Evolutionary conservation across 1,284 basidiomycete genomes (phyloP).

Genomic region (Moesziomyces globuligerus): DNA sequence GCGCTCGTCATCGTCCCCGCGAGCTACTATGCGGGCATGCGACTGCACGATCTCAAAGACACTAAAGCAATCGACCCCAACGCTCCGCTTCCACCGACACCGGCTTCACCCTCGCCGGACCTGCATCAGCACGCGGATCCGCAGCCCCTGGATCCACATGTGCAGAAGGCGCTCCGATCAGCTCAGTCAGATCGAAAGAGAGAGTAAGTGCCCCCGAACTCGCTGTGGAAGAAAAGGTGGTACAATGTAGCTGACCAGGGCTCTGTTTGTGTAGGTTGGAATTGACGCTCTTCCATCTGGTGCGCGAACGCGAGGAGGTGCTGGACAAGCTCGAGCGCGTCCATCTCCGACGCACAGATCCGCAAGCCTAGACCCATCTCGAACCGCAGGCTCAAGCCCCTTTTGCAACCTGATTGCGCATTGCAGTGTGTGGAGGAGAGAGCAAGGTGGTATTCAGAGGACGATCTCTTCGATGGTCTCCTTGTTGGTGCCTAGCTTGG

Average conservation of each 20-base stretch:
- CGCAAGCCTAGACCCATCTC: not conserved
- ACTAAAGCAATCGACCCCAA: conserved; percentile 10
- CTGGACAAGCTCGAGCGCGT: conserved; percentile 45
- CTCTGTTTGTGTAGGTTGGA: conserved; percentile 7
- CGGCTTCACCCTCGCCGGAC: not conserved
- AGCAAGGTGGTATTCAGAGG: conserved; percentile 2
- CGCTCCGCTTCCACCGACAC: conserved; percentile 11
- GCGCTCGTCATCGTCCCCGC: conserved; percentile 37
- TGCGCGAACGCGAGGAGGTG: conserved; percentile 45
- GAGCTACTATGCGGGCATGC: conserved; percentile 36
- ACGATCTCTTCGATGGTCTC: conserved; percentile 71
- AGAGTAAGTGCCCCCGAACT: not conserved
- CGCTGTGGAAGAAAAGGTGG: too few species aligned
- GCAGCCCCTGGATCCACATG: too few species aligned
- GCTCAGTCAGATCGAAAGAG: conserved; percentile 12
- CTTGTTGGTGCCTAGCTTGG: conserved; percentile 83
- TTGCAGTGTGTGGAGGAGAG: too few species aligned
- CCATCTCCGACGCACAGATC: conserved; percentile 19
- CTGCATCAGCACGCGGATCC: conserved; percentile 16
- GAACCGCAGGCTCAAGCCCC: not conserved
- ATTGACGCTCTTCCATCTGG: conserved; percentile 41
- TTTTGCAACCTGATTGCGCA: not conserved
- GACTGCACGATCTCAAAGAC: conserved; percentile 32
- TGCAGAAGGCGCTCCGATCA: conserved; percentile 3
- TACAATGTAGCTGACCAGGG: not conserved